Evolutionary conservation across 1,284 basidiomycete genomes (phyloP), one percentile per base, ranked within the genome.

Genomic region (Meripilus lineatus): DNA sequence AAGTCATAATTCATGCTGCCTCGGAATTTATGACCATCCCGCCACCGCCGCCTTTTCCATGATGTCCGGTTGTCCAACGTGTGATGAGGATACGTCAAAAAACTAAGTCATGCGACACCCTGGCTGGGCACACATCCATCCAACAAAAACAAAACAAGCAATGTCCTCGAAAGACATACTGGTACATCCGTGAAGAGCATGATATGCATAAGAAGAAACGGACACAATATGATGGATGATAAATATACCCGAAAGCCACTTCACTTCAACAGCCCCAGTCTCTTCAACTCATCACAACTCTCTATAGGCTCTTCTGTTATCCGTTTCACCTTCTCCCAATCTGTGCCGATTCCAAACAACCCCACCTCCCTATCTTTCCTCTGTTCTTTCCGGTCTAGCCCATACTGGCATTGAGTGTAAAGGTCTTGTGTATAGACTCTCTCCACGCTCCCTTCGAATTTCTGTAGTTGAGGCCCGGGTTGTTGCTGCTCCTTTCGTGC

Each of bases 281-380:
- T 64, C 61, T 70, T 79, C 55, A 92, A 66, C 64, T 81, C 79
- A 47, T 92, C 86, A 59, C 93, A 96, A 53, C 77, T 81, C 47
- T 75, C 71, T 37, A 89, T 69, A 32, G 69, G 71, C 67, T 89
- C 82, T 22, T 62, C 63, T 43, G 84, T 75, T 46, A 92, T 85
- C 52, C 61, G 61, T 61, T 70, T 71, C 45, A 92, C 83, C 65
- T 90, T 89, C 36, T 89, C 84, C 83, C 88, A 91, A 61, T 96
- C 86, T 15, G 90, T 87, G 17, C 90, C 88, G 47, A 93, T 70
- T 2, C 93, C 93, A 60, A 96, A 92, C 53, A 95, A 67, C 2
- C 93, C 93, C 40, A 89, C 67, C 53, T 91, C 85, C 4, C 78
- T 72, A 37, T 91, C 84, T 57, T 85, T 83, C 49, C 72, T 67